Conservation (phyloP, 1,284 basidiomycete species). For the Fomitopsis schrenkii region DNA sequence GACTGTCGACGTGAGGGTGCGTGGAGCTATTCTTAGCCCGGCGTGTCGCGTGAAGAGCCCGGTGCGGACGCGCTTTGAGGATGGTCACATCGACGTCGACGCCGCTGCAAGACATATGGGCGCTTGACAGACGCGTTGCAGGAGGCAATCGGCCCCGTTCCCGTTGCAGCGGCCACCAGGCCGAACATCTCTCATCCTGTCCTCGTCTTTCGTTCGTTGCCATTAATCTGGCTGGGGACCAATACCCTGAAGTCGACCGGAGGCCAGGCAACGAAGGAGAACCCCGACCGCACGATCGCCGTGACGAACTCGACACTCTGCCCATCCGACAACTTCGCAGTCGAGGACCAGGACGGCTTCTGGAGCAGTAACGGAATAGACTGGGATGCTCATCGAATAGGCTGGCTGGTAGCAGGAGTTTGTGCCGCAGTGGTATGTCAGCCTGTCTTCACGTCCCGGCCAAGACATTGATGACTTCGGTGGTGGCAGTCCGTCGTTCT, state of each 20-base stretch:
- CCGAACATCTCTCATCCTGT: not conserved
- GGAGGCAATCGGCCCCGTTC: not conserved
- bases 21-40: too few species aligned
- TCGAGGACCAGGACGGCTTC: conserved; percentile 56
- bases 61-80: too few species aligned
- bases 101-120: too few species aligned
- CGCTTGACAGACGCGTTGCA: too few species aligned
- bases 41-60: too few species aligned
- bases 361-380: conserved; percentile 48
- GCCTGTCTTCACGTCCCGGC: conserved; percentile 12
- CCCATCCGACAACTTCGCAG: conserved; percentile 47
- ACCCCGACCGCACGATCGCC: not conserved
- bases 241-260: not conserved
- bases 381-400: conserved; percentile 66
- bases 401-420: conserved; percentile 70
- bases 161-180: not conserved
- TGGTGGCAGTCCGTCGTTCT: conserved; percentile 53
- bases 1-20: too few species aligned
- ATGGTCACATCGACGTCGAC: too few species aligned
- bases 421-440: conserved; percentile 54
- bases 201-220: not conserved
- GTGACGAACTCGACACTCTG: conserved; percentile 32
- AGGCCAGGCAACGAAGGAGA: not conserved
- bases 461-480: not conserved
- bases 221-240: not conserved